phyloP scores from a whole-genome alignment of 2,329 filamentous ascomycete species.

The Rutstroemia sydowiana region DNA sequence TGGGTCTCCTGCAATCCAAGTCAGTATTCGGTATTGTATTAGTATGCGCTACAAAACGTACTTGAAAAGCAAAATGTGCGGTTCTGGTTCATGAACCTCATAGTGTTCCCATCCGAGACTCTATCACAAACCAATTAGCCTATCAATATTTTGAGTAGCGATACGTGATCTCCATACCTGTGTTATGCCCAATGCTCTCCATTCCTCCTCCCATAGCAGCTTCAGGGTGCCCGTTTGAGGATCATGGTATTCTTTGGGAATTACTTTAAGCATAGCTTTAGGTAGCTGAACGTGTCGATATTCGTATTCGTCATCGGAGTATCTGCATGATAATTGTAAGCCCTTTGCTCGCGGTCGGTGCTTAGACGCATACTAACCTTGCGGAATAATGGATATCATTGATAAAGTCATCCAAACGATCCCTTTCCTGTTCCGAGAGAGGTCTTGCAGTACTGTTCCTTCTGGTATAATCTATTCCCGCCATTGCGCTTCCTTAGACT shows the following conservation, averaged over 20 bases:
- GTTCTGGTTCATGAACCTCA: slow-evolving; percentile 97
- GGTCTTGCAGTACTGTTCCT: slow-evolving; percentile 81
- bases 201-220: slow-evolving; percentile 96
- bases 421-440: slow-evolving; percentile 72
- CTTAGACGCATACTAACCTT: slow-evolving; percentile 48
- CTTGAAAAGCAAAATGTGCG: slow-evolving; percentile 98
- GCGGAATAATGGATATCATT: slow-evolving; percentile 94
- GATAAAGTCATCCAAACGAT: slow-evolving; percentile 81
- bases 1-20: slow-evolving; percentile 24
- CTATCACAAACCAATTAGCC: slow-evolving; percentile 38
- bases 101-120: slow-evolving; percentile 99
- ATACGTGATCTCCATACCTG: slow-evolving; percentile 52
- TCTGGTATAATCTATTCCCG: slow-evolving; percentile 58
- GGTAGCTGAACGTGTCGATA: slow-evolving; percentile 97
- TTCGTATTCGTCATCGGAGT: slow-evolving; percentile 87
- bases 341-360: not conserved
- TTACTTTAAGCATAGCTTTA: slow-evolving; percentile 96
- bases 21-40: slow-evolving; percentile 10
- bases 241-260: slow-evolving; percentile 93
- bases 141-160: too few species aligned
- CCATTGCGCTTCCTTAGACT: slow-evolving; percentile 14
- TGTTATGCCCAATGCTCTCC: slow-evolving; percentile 93
- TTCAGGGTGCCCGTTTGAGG: slow-evolving; percentile 85
- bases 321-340: slow-evolving; percentile 47
- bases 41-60: slow-evolving; percentile 41